Percentiles rank a stretch among this genome's conserved stretches.
phyloP scores from a whole-genome alignment of 257 asterid species.

The Penstemon barbatus region DNA sequence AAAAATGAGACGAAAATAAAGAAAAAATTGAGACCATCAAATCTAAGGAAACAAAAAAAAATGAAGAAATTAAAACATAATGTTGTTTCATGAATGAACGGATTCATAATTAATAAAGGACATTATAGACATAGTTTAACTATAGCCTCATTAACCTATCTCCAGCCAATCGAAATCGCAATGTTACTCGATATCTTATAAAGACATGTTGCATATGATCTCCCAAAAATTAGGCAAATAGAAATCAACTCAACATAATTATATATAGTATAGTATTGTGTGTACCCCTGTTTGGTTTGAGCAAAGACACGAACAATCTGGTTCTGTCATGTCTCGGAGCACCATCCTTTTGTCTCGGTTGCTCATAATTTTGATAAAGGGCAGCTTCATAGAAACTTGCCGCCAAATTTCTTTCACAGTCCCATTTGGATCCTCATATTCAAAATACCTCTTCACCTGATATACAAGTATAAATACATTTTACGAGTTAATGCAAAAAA shows the following conservation, averaged over 20 bases:
- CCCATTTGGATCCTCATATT: conserved; percentile 86
- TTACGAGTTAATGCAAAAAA: no score
- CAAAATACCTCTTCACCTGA: conserved; percentile 85
- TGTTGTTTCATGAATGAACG: no score
- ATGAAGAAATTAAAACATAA: no score
- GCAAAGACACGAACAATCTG: conserved; percentile 87
- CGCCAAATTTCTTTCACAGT: conserved; percentile 89
- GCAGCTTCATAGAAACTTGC: conserved; percentile 77
- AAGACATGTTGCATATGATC: not conserved
- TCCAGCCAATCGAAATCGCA: no score
- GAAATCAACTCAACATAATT: conserved; percentile 28
- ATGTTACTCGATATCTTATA: no score
- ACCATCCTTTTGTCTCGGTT: conserved; percentile 84
- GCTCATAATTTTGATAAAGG: conserved; percentile 76
- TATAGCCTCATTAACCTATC: no score
- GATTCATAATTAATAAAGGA: no score
- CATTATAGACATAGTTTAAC: no score
- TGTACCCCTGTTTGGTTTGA: conserved; percentile 70
- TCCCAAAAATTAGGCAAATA: conserved; percentile 3
- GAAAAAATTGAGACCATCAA: no score
- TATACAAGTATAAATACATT: no score
- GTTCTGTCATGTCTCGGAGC: conserved; percentile 54
- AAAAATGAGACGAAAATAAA: no score
- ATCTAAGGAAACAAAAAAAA: no score
- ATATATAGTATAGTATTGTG: conserved; percentile 48